phyloP scores from a whole-genome alignment of 1,284 basidiomycete genomes.

The Leccinum griseonigrum region DNA sequence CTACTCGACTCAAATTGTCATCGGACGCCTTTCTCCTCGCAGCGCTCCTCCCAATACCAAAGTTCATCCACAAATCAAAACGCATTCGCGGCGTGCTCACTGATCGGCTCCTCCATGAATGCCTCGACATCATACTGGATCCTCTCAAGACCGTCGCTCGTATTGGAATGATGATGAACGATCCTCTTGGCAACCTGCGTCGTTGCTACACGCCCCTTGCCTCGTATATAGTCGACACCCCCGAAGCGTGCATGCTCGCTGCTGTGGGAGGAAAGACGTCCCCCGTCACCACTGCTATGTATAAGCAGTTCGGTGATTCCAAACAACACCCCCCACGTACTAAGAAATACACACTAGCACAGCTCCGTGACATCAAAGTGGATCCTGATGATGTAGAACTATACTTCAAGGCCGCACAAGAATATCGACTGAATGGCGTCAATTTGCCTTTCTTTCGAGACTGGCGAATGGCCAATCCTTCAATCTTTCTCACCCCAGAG shows the following conservation, averaged over 20 bases:
- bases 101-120: neutral
- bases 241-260: neutral
- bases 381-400: neutral
- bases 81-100: neutral
- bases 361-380: neutral
- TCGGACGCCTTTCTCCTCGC: neutral
- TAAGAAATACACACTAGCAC: neutral
- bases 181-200: neutral
- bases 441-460: neutral
- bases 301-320: neutral
- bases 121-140: too few species aligned
- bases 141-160: neutral
- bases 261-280: neutral
- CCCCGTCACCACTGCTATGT: neutral
- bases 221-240: neutral
- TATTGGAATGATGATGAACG: conserved; percentile 1
- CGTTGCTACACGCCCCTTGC: conserved; percentile 1
- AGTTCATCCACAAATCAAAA: neutral
- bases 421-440: neutral
- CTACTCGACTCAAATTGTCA: neutral
- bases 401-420: neutral
- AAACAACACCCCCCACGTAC: too few species aligned
- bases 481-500: neutral
- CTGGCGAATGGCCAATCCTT: neutral
- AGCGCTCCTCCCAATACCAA: neutral